Conservation (phyloP, 2,329 filamentous ascomycete species). For the Xylariaceae sp. region DNA sequence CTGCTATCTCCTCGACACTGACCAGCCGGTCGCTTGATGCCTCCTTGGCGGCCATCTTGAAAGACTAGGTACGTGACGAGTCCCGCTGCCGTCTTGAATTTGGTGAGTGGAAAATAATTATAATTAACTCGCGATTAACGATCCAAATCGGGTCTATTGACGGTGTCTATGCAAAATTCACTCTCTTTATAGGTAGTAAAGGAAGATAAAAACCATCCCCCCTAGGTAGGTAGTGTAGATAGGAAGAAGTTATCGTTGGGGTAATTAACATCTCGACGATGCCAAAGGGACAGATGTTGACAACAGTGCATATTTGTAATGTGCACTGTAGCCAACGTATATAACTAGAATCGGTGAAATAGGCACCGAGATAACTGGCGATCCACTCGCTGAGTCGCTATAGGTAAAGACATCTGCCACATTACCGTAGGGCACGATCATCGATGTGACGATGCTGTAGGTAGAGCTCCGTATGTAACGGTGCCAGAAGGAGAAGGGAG, state of each 20-base stretch:
- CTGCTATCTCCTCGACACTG: slow-evolving; percentile 41
- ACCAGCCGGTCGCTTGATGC: slow-evolving; percentile 26
- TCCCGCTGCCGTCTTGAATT: background rate
- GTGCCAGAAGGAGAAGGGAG: no score
- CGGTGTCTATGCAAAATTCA: background rate
- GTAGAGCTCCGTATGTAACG: no score
- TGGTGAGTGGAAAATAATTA: background rate
- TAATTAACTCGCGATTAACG: background rate
- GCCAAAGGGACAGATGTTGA: no score
- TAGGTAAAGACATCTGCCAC: no score
- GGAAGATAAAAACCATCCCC: background rate
- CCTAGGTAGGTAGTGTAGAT: no score
- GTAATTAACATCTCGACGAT: no score
- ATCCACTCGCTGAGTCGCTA: no score
- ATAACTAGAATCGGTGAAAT: slow-evolving; percentile 17
- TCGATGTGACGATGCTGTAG: no score
- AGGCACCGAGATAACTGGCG: slow-evolving; percentile 4
- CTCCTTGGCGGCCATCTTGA: slow-evolving; percentile 20
- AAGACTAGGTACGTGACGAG: background rate
- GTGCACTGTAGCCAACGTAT: background rate
- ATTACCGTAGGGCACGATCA: no score
- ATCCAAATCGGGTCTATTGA: background rate
- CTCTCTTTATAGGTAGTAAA: background rate
- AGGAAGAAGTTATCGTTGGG: no score
- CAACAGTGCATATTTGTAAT: background rate